phyloP scores from a whole-genome alignment of 768 basidiomycete species.

The Calocybe cyanea region DNA sequence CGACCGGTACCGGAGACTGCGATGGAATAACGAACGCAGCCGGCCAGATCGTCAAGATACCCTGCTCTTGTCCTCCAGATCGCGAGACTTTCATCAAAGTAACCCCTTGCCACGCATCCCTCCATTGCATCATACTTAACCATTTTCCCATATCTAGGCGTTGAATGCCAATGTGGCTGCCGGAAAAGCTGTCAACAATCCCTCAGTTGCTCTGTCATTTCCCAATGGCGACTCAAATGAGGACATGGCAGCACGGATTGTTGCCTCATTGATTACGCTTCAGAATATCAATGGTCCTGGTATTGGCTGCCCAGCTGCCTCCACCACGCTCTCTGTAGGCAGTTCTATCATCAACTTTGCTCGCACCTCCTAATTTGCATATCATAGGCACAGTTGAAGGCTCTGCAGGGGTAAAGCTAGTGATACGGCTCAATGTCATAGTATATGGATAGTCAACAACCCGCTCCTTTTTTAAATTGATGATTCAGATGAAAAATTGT shows the following conservation, averaged over 20 bases:
- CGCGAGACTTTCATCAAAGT: too few species aligned
- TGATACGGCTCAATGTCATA: too few species aligned
- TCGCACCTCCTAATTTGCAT: conserved; percentile 2
- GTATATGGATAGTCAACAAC: too few species aligned
- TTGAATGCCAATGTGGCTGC: conserved; percentile 57
- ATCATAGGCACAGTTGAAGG: conserved; percentile 23
- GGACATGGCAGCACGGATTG: conserved; percentile 54
- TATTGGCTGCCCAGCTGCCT: conserved; percentile 55
- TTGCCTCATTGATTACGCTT: conserved; percentile 57
- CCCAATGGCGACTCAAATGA: conserved; percentile 55
- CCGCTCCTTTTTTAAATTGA: too few species aligned
- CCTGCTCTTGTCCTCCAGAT: too few species aligned
- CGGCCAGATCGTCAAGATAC: conserved; percentile 57
- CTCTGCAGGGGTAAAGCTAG: conserved; percentile 16
- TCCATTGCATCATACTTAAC: conserved; percentile 38
- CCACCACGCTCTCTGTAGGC: conserved; percentile 20
- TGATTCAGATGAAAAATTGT: too few species aligned
- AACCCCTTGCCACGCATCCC: too few species aligned
- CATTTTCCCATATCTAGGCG: conserved; percentile 19
- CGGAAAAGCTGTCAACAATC: conserved; percentile 63
- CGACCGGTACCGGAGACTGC: conserved; percentile 69
- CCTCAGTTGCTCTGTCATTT: conserved; percentile 51
- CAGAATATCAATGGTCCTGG: conserved; percentile 73
- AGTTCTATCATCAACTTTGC: neutral
- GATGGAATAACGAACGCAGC: conserved; percentile 54